A percentile compares a stretch with the other conserved stretches of the same genome.
Conservation (phyloP, 1,284 basidiomycete genomes). For the Tilletia caries region DNA sequence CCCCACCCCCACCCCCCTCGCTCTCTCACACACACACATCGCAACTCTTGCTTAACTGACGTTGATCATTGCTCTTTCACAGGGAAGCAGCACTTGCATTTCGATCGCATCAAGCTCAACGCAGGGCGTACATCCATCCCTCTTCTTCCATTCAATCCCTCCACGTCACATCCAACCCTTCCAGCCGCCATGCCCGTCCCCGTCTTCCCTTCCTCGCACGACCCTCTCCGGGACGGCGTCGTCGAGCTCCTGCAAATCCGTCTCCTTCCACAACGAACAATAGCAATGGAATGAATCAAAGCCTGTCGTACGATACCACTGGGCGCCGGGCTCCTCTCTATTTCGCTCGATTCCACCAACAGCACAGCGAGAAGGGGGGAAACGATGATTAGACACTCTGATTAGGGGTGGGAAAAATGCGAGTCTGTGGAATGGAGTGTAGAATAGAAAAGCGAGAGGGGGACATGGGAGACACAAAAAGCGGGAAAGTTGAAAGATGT, state of each 20-base stretch:
- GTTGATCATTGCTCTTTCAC: background rate
- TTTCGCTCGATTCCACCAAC: background rate
- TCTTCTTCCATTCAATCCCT: background rate
- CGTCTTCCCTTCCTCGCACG: constrained; percentile 27
- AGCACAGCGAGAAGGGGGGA: background rate
- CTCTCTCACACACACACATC: too few relatives aligned
- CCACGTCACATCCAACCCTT: background rate
- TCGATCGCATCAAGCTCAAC: background rate
- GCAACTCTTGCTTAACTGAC: background rate
- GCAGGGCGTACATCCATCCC: background rate
- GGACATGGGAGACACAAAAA: background rate
- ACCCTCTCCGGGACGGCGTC: constrained; percentile 20
- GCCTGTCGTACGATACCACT: background rate
- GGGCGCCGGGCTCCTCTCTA: background rate
- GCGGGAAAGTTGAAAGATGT: background rate
- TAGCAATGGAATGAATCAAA: background rate
- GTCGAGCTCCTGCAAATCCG: constrained; percentile 29
- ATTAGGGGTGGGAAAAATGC: too few relatives aligned
- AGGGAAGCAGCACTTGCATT: background rate
- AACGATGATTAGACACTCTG: too few relatives aligned
- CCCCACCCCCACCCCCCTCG: too few relatives aligned
- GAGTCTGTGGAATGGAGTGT: background rate
- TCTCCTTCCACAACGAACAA: background rate
- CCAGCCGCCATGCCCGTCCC: constrained; percentile 7
- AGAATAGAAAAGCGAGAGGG: background rate